Evolutionary conservation across 192 early-diverging fungal species (phyloP), one percentile per base, ranked within the genome.

Genomic region (Pecoramyces ruminantium): DNA sequence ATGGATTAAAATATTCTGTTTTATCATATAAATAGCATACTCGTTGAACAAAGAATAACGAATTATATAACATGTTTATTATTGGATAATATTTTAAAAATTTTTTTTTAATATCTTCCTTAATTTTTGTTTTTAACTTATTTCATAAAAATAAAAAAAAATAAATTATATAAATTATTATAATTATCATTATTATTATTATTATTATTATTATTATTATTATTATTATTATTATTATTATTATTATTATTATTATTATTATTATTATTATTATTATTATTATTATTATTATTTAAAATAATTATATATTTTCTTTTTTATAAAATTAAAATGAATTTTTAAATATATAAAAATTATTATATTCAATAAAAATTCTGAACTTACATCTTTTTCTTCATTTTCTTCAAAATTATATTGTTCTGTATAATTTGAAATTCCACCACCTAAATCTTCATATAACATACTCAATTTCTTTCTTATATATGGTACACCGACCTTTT

Each of bases 1-100:
- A 93, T n/a, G 94, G 94, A 21, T 92, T 91, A 83, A 91, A 93
- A 84, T 92, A 96, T 39, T 86, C 85, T 11, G 95, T 95, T 83
- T 92, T 92, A 79, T 92, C 92, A 86, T 94, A 96, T 82, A 98
- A 86, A 83, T 95, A 98, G 25, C 86, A 89, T 77, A 96, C 85
- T 79, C 94, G 92, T 84, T 94, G 95, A 51, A 88, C 81, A 28
- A 86, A 81, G 12, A 38, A 29, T 5, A 91, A 83, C 29, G 89
- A 86, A 79, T 94, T 88, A 83, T 94, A 95, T 25, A 86, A 77
- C 38, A 89, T 87, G 83, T 97, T 92, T 14, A 91, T 81, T 78
- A 87, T 89, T n/a, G 96, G 94, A 78, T 96, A 96, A 79, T 88
- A 83, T 58, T 83, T 83, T 82, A 83, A 80, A 84, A 94, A 93